phyloP scores from a whole-genome alignment of 768 basidiomycete genomes.

The Boletus edulis region DNA sequence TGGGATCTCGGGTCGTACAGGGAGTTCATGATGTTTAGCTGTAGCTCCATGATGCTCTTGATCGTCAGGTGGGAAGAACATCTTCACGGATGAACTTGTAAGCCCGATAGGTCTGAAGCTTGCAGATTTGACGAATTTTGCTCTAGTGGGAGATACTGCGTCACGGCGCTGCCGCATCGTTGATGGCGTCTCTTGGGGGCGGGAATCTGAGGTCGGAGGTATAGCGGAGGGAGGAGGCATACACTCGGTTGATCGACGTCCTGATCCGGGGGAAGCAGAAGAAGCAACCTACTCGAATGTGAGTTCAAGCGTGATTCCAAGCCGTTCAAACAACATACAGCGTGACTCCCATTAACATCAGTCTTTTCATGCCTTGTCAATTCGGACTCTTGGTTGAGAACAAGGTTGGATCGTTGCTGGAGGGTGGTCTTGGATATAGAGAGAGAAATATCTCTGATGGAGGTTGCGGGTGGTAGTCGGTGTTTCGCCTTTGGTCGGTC shows the following conservation, averaged over 20 bases:
- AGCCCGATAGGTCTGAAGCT: slow-evolving; percentile 71
- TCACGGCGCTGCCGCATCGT: slow-evolving; percentile 16
- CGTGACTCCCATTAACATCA: slow-evolving; percentile 37
- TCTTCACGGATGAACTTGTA: slow-evolving; percentile 54
- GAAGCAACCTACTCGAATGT: slow-evolving; percentile 16
- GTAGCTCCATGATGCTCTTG: slow-evolving; percentile 45
- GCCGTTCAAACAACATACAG: slow-evolving; percentile 19
- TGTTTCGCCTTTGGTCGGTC: slow-evolving; percentile 56
- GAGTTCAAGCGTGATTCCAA: neutral
- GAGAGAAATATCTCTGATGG: slow-evolving; percentile 35
- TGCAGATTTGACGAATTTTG: slow-evolving; percentile 35
- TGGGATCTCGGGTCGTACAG: slow-evolving; percentile 25
- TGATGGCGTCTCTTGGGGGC: slow-evolving; percentile 13
- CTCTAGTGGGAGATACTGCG: slow-evolving; percentile 17
- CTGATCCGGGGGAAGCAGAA: slow-evolving; percentile 21
- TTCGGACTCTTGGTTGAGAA: slow-evolving; percentile 22
- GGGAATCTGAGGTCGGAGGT: slow-evolving; percentile 19
- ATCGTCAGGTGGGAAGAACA: slow-evolving; percentile 83
- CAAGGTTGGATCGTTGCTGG: slow-evolving; percentile 20
- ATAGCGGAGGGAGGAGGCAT: slow-evolving; percentile 35
- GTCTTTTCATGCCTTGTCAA: slow-evolving; percentile 36
- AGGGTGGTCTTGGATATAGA: slow-evolving; percentile 31
- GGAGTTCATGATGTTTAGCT: slow-evolving; percentile 14
- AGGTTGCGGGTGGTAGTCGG: slow-evolving; percentile 53
- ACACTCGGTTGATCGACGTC: slow-evolving; percentile 24